Base-by-base conservation (phyloP, 225 moss, liverwort and hornwort genomes). In the Marchantia paleacea region DNA sequence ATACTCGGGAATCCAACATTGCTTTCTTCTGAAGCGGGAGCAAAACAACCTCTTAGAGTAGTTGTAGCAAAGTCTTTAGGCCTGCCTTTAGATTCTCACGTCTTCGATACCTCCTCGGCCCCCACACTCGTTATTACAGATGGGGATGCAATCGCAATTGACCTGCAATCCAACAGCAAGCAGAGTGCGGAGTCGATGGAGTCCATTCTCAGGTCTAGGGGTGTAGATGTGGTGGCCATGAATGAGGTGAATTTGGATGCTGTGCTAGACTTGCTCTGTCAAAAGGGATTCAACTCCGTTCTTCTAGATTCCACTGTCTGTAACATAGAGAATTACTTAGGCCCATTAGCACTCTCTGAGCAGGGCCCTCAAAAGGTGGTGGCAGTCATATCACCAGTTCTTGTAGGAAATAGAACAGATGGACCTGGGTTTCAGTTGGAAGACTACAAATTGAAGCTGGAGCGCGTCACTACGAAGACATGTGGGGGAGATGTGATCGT, bases 21-120 rank as follows among this genome's bases (percentile, higher is more conserved):
- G 54, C 89, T 93, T 62, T 90, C 93, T 19, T 91, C 88, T 51
- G 97, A 97, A 83, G 86, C 88, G 69, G 90, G 90, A 77, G 91
- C 92, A 66, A 89, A 88, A 68, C 97, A 97, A 82, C 95, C 97
- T 76, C 87, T 95, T 49, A 90, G 95, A 74, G 95, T 97, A 73
- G 87, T 97, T 72, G 84, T 95, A 78, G 90, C 95, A 54, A 92
- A 88, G 80, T 92, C 93, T 20, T 83, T 93, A 26, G 90, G 89
- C 75, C 84, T 97, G 80, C 95, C 95, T 65, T 70, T 93, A 82
- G 89, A 89, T 25, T 90, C 87, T 10, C 89, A 81, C 62, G 88
- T 92, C 30, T 93, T 97, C 49, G 85, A 93, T 85, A 93, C 92
- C 15, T 82, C 85, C 20, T 60, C 55, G 58, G 90, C 92, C 7